phyloP scores from a whole-genome alignment of 495 filamentous ascomycete genomes.

The Podospora anserina region DNA sequence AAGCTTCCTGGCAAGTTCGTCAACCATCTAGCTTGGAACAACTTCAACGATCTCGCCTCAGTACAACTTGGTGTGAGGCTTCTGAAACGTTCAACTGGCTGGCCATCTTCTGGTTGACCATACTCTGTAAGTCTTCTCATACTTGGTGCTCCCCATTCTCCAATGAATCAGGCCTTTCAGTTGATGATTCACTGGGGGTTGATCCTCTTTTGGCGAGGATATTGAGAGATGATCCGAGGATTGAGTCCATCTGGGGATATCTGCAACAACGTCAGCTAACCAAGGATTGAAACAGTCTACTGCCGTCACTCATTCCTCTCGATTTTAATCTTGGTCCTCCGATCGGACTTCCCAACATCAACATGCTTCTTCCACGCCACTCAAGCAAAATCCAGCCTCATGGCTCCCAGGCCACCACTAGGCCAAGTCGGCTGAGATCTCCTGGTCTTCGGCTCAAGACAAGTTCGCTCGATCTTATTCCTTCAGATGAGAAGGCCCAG shows the following conservation, averaged over 20 bases:
- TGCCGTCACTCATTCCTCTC: not conserved
- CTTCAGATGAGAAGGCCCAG: constrained; percentile 20
- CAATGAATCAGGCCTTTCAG: not conserved
- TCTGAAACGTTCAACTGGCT: not conserved
- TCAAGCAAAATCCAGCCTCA: not conserved
- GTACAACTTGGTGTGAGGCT: not conserved
- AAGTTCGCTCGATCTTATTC: constrained; percentile 9
- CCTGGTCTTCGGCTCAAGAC: constrained; percentile 21
- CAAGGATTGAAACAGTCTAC: not conserved
- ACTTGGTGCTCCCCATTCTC: not conserved
- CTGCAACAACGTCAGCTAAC: not conserved
- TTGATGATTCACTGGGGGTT: not conserved
- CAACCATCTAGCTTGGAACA: not conserved
- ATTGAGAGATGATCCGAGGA: too few relatives aligned
- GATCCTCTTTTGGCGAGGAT: too few relatives aligned
- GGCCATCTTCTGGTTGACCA: not conserved
- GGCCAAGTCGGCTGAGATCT: constrained; percentile 13
- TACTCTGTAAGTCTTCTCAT: not conserved
- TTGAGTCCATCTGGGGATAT: too few relatives aligned
- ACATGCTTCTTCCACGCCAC: constrained; percentile 18
- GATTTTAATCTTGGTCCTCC: not conserved
- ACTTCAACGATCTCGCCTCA: not conserved
- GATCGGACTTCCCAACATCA: not conserved
- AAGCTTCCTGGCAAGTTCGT: not conserved
- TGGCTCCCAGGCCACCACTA: constrained; percentile 6